Evolutionary conservation across 257 asterid species (phyloP), one percentile per base, ranked within the genome.

Genomic region (Dorcoceras hygrometricum): DNA sequence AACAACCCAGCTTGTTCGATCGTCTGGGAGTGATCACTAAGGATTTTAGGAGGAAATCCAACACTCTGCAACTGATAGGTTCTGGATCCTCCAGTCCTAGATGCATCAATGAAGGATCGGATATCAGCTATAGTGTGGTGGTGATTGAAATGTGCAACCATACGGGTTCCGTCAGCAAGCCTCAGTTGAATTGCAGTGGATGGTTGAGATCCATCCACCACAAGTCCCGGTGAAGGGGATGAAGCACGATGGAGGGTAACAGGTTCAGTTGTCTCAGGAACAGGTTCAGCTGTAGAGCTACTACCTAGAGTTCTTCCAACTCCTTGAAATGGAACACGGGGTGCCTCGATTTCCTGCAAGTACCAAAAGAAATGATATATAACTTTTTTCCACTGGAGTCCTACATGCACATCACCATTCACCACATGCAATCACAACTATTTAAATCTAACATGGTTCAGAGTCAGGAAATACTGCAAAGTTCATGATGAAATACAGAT

Each of bases 111-210:
- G 82, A 89, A 87, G 66, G 86, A 65, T 6, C 87, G 89, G 59
- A 91, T 77, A 60, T 94, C 89, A 10, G 80, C 87, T 7, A 94
- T 70, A 0, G 96, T 87, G 14, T 94, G 97, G 79, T 82, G 84
- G 74, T 81, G 73, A 76, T 94, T 94, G 91, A 94, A 94, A 76
- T 75, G 96, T 6, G 96, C 89, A 39, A 91, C 94, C 91, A 95
- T 81, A 70, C 98, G 96, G 51, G 96, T 91, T 48, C 99, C 99
- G 80, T 95, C 98, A 56, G 89, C 90, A 75, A 95, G 79, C 77
- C 99, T 83, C 23, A 95, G 89, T 71, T 95, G 99, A 70, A 95
- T 85, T 22, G 99, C 81, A 62, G 98, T 90, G 69, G 89, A 87
- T 0, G 98, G 98, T 75, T 67, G 77, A 62, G 98, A 80, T 48